phyloP scores from a whole-genome alignment of 2,329 filamentous ascomycete genomes.

The Monilinia polystroma region DNA sequence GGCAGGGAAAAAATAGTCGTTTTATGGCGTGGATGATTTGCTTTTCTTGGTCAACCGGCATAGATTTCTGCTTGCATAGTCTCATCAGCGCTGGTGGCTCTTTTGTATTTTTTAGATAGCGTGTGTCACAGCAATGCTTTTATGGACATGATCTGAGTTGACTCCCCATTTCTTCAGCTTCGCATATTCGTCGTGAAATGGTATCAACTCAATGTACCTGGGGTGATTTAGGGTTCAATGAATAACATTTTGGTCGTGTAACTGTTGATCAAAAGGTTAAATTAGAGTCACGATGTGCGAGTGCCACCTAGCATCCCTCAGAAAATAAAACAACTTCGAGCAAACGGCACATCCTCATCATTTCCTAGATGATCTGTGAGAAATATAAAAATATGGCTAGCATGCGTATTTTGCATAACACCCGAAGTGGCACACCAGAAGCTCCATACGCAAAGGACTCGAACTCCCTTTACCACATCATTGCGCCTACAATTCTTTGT shows the following conservation, averaged over 20 bases:
- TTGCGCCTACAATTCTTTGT: constrained; percentile 12
- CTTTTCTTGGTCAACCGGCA: background rate
- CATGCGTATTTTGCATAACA: background rate
- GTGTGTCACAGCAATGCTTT: constrained; percentile 5
- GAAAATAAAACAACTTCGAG: background rate
- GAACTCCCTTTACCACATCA: constrained; percentile 10
- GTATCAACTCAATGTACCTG: background rate
- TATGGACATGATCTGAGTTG: background rate
- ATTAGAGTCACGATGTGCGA: background rate
- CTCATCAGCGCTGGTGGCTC: constrained; percentile 7
- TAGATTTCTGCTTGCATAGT: constrained; percentile 13
- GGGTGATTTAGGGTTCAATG: background rate
- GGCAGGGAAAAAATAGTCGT: background rate
- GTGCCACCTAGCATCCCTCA: background rate
- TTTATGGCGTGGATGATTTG: constrained; percentile 5
- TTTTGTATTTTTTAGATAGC: constrained; percentile 1
- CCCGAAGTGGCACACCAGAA: background rate
- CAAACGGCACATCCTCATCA: background rate
- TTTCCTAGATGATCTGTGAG: background rate
- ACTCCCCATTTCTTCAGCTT: background rate
- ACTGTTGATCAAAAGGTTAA: background rate
- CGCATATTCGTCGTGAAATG: background rate
- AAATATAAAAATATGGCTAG: constrained; percentile 2
- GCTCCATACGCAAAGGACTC: background rate
- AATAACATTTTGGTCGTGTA: background rate